These are phyloP conservation scores for Fusarium austroafricanum DNA, from an alignment of 2,329 filamentous ascomycete genomes.

Conservation along the genomic window DNA sequence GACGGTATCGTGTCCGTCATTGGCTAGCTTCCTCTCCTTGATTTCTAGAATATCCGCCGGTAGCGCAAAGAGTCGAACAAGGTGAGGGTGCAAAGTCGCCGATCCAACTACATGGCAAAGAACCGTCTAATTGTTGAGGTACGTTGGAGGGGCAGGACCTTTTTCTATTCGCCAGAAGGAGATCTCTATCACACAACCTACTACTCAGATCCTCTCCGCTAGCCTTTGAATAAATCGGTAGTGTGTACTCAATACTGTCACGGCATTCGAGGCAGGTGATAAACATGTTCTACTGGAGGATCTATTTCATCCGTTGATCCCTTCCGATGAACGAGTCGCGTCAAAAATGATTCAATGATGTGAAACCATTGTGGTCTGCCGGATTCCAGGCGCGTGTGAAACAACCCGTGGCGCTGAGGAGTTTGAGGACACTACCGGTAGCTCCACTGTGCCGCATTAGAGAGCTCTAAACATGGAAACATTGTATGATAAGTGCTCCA, in stretches of 20 bases:
- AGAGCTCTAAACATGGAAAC: conserved; percentile 21
- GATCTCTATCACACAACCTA: conserved; percentile 39
- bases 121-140: conserved; percentile 27
- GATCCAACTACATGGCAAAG: conserved; percentile 32
- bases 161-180: conserved; percentile 33
- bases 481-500: conserved; percentile 28
- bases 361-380: conserved; percentile 11
- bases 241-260: conserved; percentile 28
- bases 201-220: conserved; percentile 34
- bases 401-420: conserved; percentile 7
- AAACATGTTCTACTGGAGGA: conserved; percentile 15
- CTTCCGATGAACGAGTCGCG: conserved; percentile 7
- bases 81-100: conserved; percentile 32
- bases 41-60: conserved; percentile 53
- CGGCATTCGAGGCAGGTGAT: conserved; percentile 30
- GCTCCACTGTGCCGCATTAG: conserved; percentile 17
- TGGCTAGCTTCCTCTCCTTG: conserved; percentile 39
- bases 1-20: conserved; percentile 34
- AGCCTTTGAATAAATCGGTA: conserved; percentile 38
- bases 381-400: not conserved
- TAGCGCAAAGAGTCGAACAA: conserved; percentile 46
- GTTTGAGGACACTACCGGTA: conserved; percentile 8
- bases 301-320: conserved; percentile 23
- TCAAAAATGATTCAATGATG: conserved; percentile 17
- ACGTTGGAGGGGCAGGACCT: conserved; percentile 31